phyloP scores from a whole-genome alignment of 1,284 basidiomycete species.

The Melanopsichium pennsylvanicum region DNA sequence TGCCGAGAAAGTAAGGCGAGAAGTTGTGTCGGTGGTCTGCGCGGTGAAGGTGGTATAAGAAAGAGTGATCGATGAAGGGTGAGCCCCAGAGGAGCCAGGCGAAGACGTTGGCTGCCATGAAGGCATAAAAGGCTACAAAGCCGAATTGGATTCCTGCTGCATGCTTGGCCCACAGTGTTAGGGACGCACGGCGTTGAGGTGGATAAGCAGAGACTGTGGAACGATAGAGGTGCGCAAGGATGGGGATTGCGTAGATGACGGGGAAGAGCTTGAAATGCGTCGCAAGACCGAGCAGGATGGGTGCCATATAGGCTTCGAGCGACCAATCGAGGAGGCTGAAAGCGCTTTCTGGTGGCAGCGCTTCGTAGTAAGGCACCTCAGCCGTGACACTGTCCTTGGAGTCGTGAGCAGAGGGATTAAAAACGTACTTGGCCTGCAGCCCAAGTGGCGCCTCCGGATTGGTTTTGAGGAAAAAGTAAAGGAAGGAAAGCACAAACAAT shows the following conservation, averaged over 20 bases:
- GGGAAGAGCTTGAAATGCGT: constrained; percentile 73
- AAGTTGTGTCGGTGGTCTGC: constrained; percentile 98
- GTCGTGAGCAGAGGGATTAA: constrained; percentile 6
- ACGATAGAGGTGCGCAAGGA: constrained; percentile 73
- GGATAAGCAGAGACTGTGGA: constrained; percentile 38
- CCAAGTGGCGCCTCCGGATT: constrained; percentile 52
- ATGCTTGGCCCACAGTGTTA: constrained; percentile 31
- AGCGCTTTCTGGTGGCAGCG: constrained; percentile 38
- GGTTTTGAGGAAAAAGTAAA: constrained; percentile 66
- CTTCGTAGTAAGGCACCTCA: constrained; percentile 15
- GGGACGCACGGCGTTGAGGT: constrained; percentile 14
- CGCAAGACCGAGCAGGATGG: constrained; percentile 54
- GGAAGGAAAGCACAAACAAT: constrained; percentile 77
- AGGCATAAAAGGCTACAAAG: constrained; percentile 74
- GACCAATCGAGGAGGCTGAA: constrained; percentile 44
- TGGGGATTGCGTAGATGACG: constrained; percentile 82
- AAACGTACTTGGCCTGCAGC: constrained; percentile 7
- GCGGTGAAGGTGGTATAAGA: constrained; percentile 88
- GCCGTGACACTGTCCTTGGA: neutral
- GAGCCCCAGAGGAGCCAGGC: constrained; percentile 77
- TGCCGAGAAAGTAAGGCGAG: constrained; percentile 93
- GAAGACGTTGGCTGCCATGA: constrained; percentile 73
- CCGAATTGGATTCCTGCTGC: constrained; percentile 75
- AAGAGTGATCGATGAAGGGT: constrained; percentile 89
- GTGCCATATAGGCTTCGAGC: constrained; percentile 44